Percentiles rank a stretch among this genome's conserved stretches.
These are phyloP conservation scores for Fusarium verrucosum DNA, from an alignment of 2,329 filamentous ascomycete genomes.

Conservation along the genomic window DNA sequence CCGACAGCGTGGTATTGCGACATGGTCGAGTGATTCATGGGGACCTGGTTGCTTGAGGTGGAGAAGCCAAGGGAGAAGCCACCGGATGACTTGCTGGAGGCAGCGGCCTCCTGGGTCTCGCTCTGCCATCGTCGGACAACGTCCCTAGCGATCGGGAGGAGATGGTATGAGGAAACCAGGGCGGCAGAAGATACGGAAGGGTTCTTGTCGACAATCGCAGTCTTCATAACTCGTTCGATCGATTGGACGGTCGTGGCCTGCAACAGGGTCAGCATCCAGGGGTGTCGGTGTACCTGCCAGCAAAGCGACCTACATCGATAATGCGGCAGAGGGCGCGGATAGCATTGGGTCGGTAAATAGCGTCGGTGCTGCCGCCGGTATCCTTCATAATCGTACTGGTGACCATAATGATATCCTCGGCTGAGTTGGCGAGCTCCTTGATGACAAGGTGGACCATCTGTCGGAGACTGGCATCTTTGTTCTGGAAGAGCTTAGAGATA, in stretches of 20 bases:
- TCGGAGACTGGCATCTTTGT: slow-evolving; percentile 96
- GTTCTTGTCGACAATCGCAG: slow-evolving; percentile 98
- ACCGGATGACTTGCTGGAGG: slow-evolving; percentile 85
- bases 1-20: slow-evolving; percentile 98
- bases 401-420: slow-evolving; percentile 99
- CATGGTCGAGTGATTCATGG: slow-evolving; percentile 96
- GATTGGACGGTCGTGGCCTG: slow-evolving; percentile 94
- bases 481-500: slow-evolving; percentile 99
- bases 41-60: slow-evolving; percentile 75
- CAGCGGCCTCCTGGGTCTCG: slow-evolving; percentile 96
- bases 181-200: slow-evolving; percentile 96
- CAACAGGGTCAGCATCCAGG: slow-evolving; percentile 43
- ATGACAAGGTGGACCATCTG: slow-evolving; percentile 99
- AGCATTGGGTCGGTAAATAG: slow-evolving; percentile 93
- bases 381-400: slow-evolving; percentile 99
- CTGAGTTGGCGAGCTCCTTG: slow-evolving; percentile 95
- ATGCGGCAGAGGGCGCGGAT: slow-evolving; percentile 95
- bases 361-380: slow-evolving; percentile 92
- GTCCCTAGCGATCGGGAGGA: slow-evolving; percentile 93
- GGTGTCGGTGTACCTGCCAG: slow-evolving; percentile 27
- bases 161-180: slow-evolving; percentile 95
- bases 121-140: slow-evolving; percentile 98
- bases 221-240: slow-evolving; percentile 98
- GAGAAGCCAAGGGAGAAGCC: slow-evolving; percentile 93
- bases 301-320: slow-evolving; percentile 77